These are phyloP conservation scores for Coleophoma crateriformis DNA, from an alignment of 2,329 filamentous ascomycete genomes.

Conservation along the genomic window DNA sequence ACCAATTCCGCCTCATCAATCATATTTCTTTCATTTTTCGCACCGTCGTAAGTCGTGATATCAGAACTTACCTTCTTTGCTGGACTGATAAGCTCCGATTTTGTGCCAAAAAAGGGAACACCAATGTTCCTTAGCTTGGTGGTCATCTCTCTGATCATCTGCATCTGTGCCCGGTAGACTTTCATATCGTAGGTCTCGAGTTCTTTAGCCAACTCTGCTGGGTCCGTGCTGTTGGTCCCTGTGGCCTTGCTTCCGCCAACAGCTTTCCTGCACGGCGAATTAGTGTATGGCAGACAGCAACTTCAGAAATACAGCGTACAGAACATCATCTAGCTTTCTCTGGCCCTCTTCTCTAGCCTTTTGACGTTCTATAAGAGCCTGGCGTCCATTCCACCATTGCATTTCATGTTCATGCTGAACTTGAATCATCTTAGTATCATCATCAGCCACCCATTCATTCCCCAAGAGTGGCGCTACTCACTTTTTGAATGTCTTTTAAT, in stretches of 20 bases:
- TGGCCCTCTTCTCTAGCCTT: conserved; percentile 44
- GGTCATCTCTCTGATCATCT: conserved; percentile 55
- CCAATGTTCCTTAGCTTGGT: conserved; percentile 49
- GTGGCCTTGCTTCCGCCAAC: conserved; percentile 34
- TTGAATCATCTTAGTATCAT: conserved; percentile 45
- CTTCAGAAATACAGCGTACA: conserved; percentile 34
- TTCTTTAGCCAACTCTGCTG: conserved; percentile 44
- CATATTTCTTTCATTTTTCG: conserved; percentile 16
- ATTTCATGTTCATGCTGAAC: conserved; percentile 58
- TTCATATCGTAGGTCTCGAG: conserved; percentile 54
- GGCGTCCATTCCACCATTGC: conserved; percentile 51
- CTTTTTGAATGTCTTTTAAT: conserved; percentile 35
- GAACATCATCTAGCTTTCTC: conserved; percentile 45
- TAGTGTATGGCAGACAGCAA: neutral
- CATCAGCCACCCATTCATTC: conserved; percentile 2
- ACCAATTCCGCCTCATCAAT: conserved; percentile 35
- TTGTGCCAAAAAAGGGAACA: conserved; percentile 55
- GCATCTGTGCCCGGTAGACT: conserved; percentile 50
- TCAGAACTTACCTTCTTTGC: conserved; percentile 18
- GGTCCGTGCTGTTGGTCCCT: conserved; percentile 16
- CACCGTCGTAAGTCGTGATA: conserved; percentile 6
- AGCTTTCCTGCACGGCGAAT: conserved; percentile 28
- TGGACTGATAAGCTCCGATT: conserved; percentile 33
- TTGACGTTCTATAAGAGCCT: conserved; percentile 45
- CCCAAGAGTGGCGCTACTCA: conserved; percentile 5